Evolutionary conservation across 73 alveolate genomes (phyloP).

Genomic region (Paramecium sonneborni): DNA sequence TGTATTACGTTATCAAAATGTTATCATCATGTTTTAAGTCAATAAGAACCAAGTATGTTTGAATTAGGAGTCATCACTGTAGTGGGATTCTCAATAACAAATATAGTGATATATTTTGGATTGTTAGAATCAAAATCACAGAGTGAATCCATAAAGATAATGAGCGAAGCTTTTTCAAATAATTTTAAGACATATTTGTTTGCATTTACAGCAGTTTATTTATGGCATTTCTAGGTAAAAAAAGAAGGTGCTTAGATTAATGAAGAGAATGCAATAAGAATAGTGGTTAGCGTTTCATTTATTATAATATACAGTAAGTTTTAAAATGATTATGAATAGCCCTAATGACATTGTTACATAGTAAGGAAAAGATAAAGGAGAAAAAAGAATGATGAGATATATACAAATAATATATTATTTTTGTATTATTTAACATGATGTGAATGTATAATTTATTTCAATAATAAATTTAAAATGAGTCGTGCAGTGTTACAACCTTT

Average conservation of each 20-base stretch:
- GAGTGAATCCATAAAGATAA: not conserved
- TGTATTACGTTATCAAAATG: not conserved
- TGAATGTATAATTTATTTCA: not conserved
- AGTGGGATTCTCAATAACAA: not conserved
- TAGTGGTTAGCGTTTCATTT: not conserved
- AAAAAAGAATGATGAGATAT: not conserved
- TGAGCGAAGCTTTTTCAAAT: not conserved
- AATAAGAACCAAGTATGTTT: not conserved
- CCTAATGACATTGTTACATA: not conserved
- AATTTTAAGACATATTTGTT: not conserved
- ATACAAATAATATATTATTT: not conserved
- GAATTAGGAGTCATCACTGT: not conserved
- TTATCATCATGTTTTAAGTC: not conserved
- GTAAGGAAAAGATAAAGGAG: not conserved
- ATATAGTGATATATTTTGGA: not conserved
- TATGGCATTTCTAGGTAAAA: not conserved
- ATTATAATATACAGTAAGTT: not conserved
- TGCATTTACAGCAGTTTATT: not conserved
- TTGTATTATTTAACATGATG: not conserved
- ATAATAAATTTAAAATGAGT: slow-evolving; percentile 74
- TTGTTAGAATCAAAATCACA: not conserved
- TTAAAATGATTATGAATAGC: not conserved
- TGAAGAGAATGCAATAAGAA: not conserved
- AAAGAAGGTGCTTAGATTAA: not conserved
- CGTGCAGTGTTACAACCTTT: slow-evolving; percentile 95